Evolutionary conservation across 129 eudicot genomes (phyloP).

Genomic region (Flaveria trinervia): DNA sequence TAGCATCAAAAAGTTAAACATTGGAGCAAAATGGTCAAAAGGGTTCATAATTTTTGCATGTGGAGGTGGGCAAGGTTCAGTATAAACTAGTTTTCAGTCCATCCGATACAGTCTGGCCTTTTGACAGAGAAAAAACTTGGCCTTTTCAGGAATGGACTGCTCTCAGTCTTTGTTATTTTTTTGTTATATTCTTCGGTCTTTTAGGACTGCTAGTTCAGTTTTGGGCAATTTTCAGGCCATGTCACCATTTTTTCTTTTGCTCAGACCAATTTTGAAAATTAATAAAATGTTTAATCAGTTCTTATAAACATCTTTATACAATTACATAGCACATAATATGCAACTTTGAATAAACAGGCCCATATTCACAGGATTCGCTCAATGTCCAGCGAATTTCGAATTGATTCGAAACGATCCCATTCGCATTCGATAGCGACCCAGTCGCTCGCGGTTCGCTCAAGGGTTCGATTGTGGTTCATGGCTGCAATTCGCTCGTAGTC

Average conservation of each 20-base stretch:
- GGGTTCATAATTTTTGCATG: conserved; percentile 8
- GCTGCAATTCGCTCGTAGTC: too few species aligned
- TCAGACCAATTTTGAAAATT: not conserved
- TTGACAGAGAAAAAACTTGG: not conserved
- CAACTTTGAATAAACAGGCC: not conserved
- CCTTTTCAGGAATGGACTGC: not conserved
- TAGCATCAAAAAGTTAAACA: not conserved
- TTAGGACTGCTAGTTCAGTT: not conserved
- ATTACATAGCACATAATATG: not conserved
- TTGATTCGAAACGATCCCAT: too few species aligned
- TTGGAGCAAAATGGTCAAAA: not conserved
- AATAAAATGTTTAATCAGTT: not conserved
- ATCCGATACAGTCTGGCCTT: not conserved
- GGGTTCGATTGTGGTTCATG: too few species aligned
- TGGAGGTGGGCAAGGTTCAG: not conserved
- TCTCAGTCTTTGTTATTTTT: not conserved
- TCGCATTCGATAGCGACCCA: too few species aligned
- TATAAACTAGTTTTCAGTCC: not conserved
- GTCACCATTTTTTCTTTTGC: not conserved
- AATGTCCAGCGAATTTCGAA: too few species aligned
- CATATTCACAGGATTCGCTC: too few species aligned
- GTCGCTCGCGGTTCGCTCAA: too few species aligned
- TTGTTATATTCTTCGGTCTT: too few species aligned
- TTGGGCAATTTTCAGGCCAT: not conserved
- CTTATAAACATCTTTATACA: not conserved